These are phyloP conservation scores for Tolypocladium paradoxum DNA, from an alignment of 2,329 filamentous ascomycete genomes.

Conservation along the genomic window DNA sequence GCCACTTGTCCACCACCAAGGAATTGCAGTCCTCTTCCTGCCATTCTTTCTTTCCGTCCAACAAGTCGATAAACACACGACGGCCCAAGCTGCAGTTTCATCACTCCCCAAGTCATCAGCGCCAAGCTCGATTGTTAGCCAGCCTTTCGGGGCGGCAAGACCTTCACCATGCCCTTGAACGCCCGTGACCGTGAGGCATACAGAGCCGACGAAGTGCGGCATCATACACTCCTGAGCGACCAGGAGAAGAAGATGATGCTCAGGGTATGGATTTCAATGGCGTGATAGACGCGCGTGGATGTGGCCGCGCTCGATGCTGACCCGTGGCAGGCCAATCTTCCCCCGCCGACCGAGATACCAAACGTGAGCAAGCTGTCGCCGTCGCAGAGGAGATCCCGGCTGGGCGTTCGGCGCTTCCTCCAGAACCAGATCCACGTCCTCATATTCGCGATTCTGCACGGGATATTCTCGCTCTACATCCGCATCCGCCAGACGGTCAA, in stretches of 20 bases:
- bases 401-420: constrained; percentile 52
- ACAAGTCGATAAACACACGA: too few species aligned
- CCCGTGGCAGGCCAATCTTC: constrained; percentile 25
- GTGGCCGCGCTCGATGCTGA: constrained; percentile 2
- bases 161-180: constrained; percentile 22
- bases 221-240: constrained; percentile 23
- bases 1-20: not conserved
- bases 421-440: constrained; percentile 52
- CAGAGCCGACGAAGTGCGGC: constrained; percentile 24
- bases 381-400: constrained; percentile 25
- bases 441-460: constrained; percentile 61
- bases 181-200: constrained; percentile 26
- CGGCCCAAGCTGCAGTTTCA: not conserved
- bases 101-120: not conserved
- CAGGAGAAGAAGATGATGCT: constrained; percentile 26
- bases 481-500: constrained; percentile 72
- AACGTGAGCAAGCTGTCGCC: constrained; percentile 14
- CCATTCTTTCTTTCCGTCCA: not conserved
- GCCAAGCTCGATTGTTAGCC: constrained; percentile 7
- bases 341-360: constrained; percentile 19
- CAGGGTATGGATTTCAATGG: constrained; percentile 13
- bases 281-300: not conserved
- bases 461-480: constrained; percentile 81
- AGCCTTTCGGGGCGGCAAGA: constrained; percentile 16
- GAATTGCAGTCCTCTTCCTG: not conserved